Evolutionary conservation across 2,329 filamentous ascomycete species (phyloP), one percentile per base, ranked within the genome.

Genomic region (Aspergillus proliferans): DNA sequence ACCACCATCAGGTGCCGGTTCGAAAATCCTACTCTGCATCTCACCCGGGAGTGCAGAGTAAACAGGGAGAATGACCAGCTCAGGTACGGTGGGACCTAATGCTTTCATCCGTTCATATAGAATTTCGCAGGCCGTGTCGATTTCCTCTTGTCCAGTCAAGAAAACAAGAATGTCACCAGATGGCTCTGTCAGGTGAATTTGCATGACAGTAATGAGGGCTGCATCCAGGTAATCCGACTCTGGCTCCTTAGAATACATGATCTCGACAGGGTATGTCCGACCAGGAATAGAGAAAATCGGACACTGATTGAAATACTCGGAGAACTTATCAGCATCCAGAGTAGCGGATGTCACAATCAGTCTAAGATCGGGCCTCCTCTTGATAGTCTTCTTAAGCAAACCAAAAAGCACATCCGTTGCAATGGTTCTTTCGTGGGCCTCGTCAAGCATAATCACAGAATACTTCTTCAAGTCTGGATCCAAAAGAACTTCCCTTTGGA

Each of bases 281-380:
- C 93, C 93, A 3, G 93, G 93, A 48, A 98, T 97, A 0, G 89
- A 93, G 63, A 98, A 94, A 62, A 98, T 97, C 0, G 94, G 93
- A 47, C 90, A 95, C 53, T 90, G 84, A 71, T 95, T 89, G 67
- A 98, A 98, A 68, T 97, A 98, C 45, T 87, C 82, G 0, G 89
- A 95, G 67, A 98, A 98, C 66, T 97, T 97, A 66, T 97, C 93
- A 6, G 93, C 93, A 65, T 98, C 92, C 4, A 98, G 79, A 0
- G 93, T 98, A 1, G 93, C 93, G 12, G 91, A 96, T 2, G 94
- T 98, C 52, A 97, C 90, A 61, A 98, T 97, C 42, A 98, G 76
- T 67, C 95, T 95, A 56, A 98, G 76, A 62, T 98, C 93, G 0
- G 87, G 84, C 45, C 93, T 79, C 55, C 87, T 78, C 68, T 91